Evolutionary conservation across 2,329 filamentous ascomycete species (phyloP).

Genomic region (Leptodontidium sp.): DNA sequence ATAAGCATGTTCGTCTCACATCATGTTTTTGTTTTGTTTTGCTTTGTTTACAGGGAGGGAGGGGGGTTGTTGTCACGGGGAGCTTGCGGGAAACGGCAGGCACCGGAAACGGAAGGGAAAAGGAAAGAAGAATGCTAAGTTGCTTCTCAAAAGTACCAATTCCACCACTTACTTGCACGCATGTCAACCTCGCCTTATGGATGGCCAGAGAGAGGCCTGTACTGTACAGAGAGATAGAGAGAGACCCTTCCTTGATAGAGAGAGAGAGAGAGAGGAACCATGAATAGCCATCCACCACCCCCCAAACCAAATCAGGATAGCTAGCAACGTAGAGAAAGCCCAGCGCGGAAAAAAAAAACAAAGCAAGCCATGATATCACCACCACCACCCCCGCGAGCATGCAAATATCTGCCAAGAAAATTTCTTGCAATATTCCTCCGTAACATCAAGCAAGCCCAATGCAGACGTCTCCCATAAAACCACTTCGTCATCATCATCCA

Average conservation of each 20-base stretch:
- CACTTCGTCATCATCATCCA: slow-evolving; percentile 8
- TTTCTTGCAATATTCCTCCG: neutral
- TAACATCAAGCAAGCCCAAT: slow-evolving; percentile 9
- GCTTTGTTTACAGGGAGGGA: too few species aligned
- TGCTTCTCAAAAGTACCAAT: neutral
- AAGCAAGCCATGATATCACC: slow-evolving; percentile 2
- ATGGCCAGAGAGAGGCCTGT: slow-evolving; percentile 14
- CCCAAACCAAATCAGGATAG: slow-evolving; percentile 7
- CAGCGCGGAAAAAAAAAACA: slow-evolving; percentile 13
- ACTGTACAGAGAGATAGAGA: slow-evolving; percentile 26
- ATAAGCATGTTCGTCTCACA: too few species aligned
- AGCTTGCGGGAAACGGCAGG: too few species aligned
- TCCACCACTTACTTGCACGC: neutral
- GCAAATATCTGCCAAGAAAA: slow-evolving; percentile 18
- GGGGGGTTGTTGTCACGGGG: too few species aligned
- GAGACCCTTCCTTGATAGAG: neutral
- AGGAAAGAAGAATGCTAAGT: neutral
- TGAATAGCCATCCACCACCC: slow-evolving; percentile 17
- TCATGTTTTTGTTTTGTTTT: too few species aligned
- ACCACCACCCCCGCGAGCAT: neutral
- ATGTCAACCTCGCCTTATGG: slow-evolving; percentile 22
- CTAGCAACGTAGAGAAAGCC: slow-evolving; percentile 24
- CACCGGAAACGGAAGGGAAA: too few species aligned
- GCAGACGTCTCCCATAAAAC: slow-evolving; percentile 16
- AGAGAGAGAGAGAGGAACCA: slow-evolving; percentile 8